These are phyloP conservation scores for Hypoxylon lienhwacheense DNA, from an alignment of 495 filamentous ascomycete species.

Conservation along the genomic window DNA sequence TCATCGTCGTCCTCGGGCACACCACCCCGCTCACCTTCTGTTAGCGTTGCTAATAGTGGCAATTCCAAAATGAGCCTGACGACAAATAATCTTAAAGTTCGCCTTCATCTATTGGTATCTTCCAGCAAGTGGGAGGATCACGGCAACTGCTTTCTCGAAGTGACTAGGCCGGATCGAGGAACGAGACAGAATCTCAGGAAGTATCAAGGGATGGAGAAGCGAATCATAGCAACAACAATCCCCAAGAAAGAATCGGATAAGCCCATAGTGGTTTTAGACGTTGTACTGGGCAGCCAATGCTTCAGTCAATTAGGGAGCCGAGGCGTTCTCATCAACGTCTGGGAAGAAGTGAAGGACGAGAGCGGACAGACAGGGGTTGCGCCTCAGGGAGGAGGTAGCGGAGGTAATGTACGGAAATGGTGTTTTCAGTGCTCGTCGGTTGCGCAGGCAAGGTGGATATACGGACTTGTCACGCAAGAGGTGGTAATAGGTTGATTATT, in stretches of 20 bases:
- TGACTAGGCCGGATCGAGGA: conserved; percentile 68
- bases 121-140: conserved; percentile 86
- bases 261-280: conserved; percentile 73
- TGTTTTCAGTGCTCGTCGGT: conserved; percentile 69
- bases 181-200: conserved; percentile 54
- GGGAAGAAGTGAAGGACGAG: conserved; percentile 75
- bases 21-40: conserved; percentile 60
- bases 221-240: conserved; percentile 68
- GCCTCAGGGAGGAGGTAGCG: conserved; percentile 70
- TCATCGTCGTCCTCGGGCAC: conserved; percentile 54
- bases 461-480: conserved; percentile 49
- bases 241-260: conserved; percentile 63
- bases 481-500: conserved; percentile 45
- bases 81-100: conserved; percentile 75
- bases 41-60: conserved; percentile 58
- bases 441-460: conserved; percentile 51
- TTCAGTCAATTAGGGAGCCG: conserved; percentile 82
- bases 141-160: conserved; percentile 78
- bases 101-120: conserved; percentile 77
- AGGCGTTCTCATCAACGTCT: conserved; percentile 84
- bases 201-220: conserved; percentile 69
- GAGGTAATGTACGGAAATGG: conserved; percentile 72
- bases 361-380: conserved; percentile 67
- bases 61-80: conserved; percentile 66
- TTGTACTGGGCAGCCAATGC: conserved; percentile 76